Evolutionary conservation across 225 moss, liverwort and hornwort species (phyloP).

Genomic region (Bryum argenteum): DNA sequence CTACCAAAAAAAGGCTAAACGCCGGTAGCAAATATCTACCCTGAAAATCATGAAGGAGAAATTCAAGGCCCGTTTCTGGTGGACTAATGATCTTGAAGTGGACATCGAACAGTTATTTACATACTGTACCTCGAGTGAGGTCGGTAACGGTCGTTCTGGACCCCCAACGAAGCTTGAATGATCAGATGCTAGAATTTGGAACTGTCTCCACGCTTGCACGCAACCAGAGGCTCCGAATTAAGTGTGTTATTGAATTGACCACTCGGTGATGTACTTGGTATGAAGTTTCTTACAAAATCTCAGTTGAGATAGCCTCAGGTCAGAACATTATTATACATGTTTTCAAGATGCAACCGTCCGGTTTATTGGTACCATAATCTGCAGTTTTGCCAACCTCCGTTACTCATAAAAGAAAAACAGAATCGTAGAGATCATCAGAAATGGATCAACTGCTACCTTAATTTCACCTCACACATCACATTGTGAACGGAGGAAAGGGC

Average conservation of each 20-base stretch:
- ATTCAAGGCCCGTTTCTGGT: too few relatives aligned
- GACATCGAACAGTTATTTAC: too few relatives aligned
- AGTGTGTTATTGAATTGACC: too few relatives aligned
- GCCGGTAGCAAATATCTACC: neutral
- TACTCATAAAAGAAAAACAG: neutral
- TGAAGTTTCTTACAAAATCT: neutral
- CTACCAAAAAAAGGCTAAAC: neutral
- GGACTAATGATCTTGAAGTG: too few relatives aligned
- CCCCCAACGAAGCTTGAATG: neutral
- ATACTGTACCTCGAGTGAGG: neutral
- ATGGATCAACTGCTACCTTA: neutral
- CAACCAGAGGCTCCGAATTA: neutral
- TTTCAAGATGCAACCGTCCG: neutral
- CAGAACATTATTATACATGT: neutral
- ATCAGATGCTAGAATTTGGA: too few relatives aligned
- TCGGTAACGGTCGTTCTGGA: neutral
- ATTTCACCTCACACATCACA: slow-evolving; percentile 16
- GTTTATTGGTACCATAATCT: neutral
- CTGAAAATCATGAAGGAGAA: too few relatives aligned
- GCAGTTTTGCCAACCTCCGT: neutral
- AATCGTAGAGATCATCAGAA: neutral
- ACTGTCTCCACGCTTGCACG: neutral
- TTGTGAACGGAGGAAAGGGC: neutral
- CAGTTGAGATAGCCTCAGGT: neutral
- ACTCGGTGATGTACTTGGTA: neutral